A percentile compares a stretch with the other conserved stretches of the same genome.
Conservation (phyloP, 2,329 filamentous ascomycete species). For the Capronia americana region DNA sequence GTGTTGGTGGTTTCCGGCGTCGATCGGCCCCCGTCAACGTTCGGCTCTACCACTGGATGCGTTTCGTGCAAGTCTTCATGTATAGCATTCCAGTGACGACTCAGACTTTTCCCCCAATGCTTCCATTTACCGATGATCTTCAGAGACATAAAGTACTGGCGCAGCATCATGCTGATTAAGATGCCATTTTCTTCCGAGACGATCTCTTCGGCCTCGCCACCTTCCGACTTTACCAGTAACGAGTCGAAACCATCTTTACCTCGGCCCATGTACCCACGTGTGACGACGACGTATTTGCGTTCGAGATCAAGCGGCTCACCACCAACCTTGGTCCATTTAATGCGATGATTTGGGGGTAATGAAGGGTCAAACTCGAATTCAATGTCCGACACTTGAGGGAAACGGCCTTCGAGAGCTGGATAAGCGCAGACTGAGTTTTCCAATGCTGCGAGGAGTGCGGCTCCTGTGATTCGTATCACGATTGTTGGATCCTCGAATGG, state of each 20-base stretch:
- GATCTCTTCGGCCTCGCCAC: slow-evolving; percentile 76
- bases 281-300: slow-evolving; percentile 74
- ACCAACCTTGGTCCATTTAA: slow-evolving; percentile 68
- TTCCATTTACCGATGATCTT: slow-evolving; percentile 82
- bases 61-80: slow-evolving; percentile 64
- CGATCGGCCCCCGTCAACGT: slow-evolving; percentile 12
- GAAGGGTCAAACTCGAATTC: slow-evolving; percentile 73
- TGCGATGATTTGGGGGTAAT: slow-evolving; percentile 65
- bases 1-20: slow-evolving; percentile 39
- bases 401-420: slow-evolving; percentile 82
- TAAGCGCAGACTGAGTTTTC: slow-evolving; percentile 84
- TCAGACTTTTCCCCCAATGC: slow-evolving; percentile 68
- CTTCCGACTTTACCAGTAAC: slow-evolving; percentile 76
- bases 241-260: slow-evolving; percentile 85
- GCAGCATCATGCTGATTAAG: slow-evolving; percentile 81
- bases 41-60: slow-evolving; percentile 37
- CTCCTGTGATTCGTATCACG: slow-evolving; percentile 73
- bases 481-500: slow-evolving; percentile 92
- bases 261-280: slow-evolving; percentile 85
- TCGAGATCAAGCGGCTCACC: slow-evolving; percentile 67
- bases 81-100: slow-evolving; percentile 70
- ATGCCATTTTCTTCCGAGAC: slow-evolving; percentile 87
- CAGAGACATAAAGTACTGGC: slow-evolving; percentile 89
- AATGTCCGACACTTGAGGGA: slow-evolving; percentile 87
- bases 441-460: slow-evolving; percentile 76